Conservation (phyloP, 768 basidiomycete species). For the Pisolithus albus region DNA sequence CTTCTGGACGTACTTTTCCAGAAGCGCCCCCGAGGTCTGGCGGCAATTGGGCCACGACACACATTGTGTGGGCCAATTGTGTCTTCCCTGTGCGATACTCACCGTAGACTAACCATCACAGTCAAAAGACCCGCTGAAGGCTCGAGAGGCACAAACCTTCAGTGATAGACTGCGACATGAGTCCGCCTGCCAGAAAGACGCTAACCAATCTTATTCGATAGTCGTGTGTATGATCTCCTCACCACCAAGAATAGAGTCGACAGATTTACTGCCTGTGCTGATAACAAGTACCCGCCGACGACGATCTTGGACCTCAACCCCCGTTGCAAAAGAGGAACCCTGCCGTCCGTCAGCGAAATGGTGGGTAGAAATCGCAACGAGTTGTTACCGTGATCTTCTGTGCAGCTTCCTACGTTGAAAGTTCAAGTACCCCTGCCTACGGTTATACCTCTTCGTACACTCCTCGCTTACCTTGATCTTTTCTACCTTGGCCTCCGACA, state of each 20-base stretch:
- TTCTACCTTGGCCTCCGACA: constrained; percentile 96
- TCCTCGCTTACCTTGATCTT: constrained; percentile 71
- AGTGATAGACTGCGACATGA: constrained; percentile 90
- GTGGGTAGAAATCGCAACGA: not conserved
- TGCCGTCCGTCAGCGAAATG: constrained; percentile 22
- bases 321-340: constrained; percentile 91
- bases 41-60: constrained; percentile 84
- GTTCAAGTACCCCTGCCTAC: not conserved
- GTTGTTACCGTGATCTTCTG: constrained; percentile 67
- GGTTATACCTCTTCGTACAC: constrained; percentile 8
- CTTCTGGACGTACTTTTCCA: constrained; percentile 55
- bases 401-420: constrained; percentile 67
- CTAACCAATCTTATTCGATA: not conserved
- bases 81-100: constrained; percentile 97
- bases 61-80: constrained; percentile 93
- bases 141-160: constrained; percentile 49
- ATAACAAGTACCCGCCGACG: constrained; percentile 74
- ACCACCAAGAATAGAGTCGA: constrained; percentile 88
- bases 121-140: not conserved
- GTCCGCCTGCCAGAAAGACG: constrained; percentile 49
- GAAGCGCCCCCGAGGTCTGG: constrained; percentile 84
- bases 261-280: constrained; percentile 89
- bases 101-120: constrained; percentile 63
- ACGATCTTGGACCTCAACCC: constrained; percentile 84
- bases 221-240: constrained; percentile 9